Base-by-base conservation (phyloP, 2,329 filamentous ascomycete genomes). In the Eutypella sp. region DNA sequence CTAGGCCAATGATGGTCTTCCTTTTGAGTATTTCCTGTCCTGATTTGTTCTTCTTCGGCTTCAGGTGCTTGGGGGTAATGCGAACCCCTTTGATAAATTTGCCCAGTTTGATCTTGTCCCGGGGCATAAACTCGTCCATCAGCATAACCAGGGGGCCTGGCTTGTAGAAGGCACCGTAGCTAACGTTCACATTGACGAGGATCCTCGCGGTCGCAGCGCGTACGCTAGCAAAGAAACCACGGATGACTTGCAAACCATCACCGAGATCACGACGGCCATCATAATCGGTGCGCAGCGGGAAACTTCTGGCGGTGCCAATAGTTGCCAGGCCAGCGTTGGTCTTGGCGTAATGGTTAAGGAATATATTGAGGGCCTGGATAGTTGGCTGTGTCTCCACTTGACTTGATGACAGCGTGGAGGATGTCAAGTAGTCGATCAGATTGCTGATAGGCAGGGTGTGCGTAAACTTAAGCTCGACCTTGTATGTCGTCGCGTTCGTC, bases 1-100 rank as follows among this genome's bases (percentile, higher is more conserved):
- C 67, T 2, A 74, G 49, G 0, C 58, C 63, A 4, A 45, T 46
- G 9, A 74, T 68, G 4, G 61, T 64, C 51, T 69, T 73, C 33
- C 65, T 45, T 23, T 67, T 64, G 2, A 51, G 49, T n/a, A 72
- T 63, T 1, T 57, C 50, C 42, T 64, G 57, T 6, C 61, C 60
- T 4, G 16, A 15, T 22, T 42, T 65, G 47, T 63, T 63, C 27
- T 58, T 64, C 33, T 47, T 64, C 11, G 61, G 59, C 3, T 52
- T 54, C 1, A 72, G 57, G 42, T 74, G 71, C 2, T 63, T 68
- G 0, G 66, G 68, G 34, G 59, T 59, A 5, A 75, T 52, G 4
- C 61, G 62, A 2, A 73, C 45, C 4, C 59, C 48, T 19, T 64
- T 63, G 5, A 74, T 46, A 44, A 74, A 72, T n/a, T 47, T 53